phyloP scores from a whole-genome alignment of 345 rosid species.

The Boechera stricta region DNA sequence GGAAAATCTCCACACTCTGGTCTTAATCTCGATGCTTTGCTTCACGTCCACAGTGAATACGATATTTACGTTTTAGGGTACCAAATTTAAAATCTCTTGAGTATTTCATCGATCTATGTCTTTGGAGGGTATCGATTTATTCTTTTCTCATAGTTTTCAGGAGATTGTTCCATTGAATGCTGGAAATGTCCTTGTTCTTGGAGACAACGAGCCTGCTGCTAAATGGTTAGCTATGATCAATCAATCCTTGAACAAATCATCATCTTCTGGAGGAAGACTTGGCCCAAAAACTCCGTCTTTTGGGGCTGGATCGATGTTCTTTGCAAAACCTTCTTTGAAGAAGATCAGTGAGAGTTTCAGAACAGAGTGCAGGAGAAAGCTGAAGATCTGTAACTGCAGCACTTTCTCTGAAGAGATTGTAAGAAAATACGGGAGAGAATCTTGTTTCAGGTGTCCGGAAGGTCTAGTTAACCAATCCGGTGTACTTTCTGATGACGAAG shows the following conservation, averaged over 20 bases:
- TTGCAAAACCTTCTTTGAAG: slow-evolving; percentile 72
- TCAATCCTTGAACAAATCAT: slow-evolving; percentile 72
- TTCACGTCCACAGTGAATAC: slow-evolving; percentile 60
- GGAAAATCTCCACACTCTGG: slow-evolving; percentile 78
- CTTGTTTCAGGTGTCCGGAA: slow-evolving; percentile 73
- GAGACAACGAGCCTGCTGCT: slow-evolving; percentile 93
- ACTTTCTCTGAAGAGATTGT: slow-evolving; percentile 52
- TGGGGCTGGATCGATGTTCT: slow-evolving; percentile 65
- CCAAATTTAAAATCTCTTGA: background rate
- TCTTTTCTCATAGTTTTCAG: slow-evolving; percentile 67
- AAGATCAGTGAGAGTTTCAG: slow-evolving; percentile 82
- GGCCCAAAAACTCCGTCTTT: slow-evolving; percentile 43
- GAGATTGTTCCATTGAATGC: slow-evolving; percentile 98
- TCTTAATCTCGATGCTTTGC: slow-evolving; percentile 73
- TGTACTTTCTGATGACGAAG: slow-evolving; percentile 72
- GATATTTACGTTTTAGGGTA: slow-evolving; percentile 90
- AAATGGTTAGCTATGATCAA: slow-evolving; percentile 83
- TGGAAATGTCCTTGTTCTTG: slow-evolving; percentile 90
- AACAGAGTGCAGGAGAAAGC: slow-evolving; percentile 67
- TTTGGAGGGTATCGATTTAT: background rate
- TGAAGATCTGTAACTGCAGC: slow-evolving; percentile 85
- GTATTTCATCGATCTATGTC: background rate
- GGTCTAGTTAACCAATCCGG: slow-evolving; percentile 55
- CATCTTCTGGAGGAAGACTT: slow-evolving; percentile 32
- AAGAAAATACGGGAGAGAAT: slow-evolving; percentile 66